Evolutionary conservation across 805 yeast species (phyloP), one percentile per base, ranked within the genome.

Genomic region (Sugiyamaella lignohabitans): DNA sequence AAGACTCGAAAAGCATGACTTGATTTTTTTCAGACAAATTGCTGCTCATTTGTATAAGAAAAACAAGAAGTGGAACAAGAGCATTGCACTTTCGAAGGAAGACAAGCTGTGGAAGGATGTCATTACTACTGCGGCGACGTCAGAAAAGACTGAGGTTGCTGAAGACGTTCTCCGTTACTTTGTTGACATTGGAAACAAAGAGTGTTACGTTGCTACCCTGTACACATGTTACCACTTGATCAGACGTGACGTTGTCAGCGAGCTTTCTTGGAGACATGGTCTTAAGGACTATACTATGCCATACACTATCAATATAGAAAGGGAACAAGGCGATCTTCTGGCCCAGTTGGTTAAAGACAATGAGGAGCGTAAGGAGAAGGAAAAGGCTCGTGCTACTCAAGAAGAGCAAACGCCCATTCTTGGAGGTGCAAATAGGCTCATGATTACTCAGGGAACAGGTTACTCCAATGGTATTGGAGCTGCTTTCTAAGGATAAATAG

Each of bases 41-140:
- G 94, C 97, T 35, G 98, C 98, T 42, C 79, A 88, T 57, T 75
- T 93, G 55, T 93, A 85, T 76, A 80, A 95, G 66, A 88, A 88
- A 70, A 87, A 87, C 71, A 89, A 88, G 78, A 91, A 93, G 66
- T 93, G 87, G 84, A 75, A 70, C 64, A 91, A 89, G 75, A 83
- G 96, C 42, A 82, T 93, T 62, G 76, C 89, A 2, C 80, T 93
- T 52, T 77, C 88, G 61, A 93, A 93, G 73, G 77, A 83, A 51
- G 98, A 93, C 71, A 87, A 86, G 68, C 74, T 93, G 59, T 93
- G 97, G 98, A 74, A 83, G 49, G 97, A 89, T 66, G 89, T 96
- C 52, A 84, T 93, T 62, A 86, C 80, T 62, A 89, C 98, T 6
- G 96, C 96, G 20, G 80, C 96, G 16, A 69, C 80, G 48, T 88